Evolutionary conservation across 331 rosid genomes (phyloP), one percentile per base, ranked within the genome.

Genomic region (Quercus tomentella): DNA sequence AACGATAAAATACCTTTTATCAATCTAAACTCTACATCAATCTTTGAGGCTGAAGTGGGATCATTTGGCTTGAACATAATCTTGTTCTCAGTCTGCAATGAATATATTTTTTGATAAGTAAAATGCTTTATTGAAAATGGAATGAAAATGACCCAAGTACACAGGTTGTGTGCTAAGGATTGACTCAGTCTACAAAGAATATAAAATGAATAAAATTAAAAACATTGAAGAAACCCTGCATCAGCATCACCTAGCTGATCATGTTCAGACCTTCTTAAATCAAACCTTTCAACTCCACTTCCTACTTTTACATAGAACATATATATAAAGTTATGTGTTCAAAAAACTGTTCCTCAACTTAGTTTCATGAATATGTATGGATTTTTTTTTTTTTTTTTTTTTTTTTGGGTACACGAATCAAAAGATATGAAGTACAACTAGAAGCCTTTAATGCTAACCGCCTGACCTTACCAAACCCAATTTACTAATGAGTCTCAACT

Each of bases 61-160:
- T 95, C 97, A 22, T 84, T 90, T 3, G 99, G 90, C 77, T 56
- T 87, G 81, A 93, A 95, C 74, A 81, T 54, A 77, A 95, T 49
- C 81, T 86, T 93, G 15, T 80, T 75, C 74, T 25, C 89, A 55
- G 85, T 85, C 99, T 95, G 89, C 84, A 83, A 76, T 37, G 45
- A 37, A 37, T 37, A 37, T 37, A 2, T 37, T 7, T 37, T 37
- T 37, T 37, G 45, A 37, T 37, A 37, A 37, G 45, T 37, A 37
- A 37, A 37, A 37, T 37, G 12, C 12, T 37, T 7, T 8, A 37
- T 37, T 37, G 45, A 37, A 37, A 37, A 37, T 8, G 45, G 12
- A 37, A 37, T 37, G 45, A 37, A 37, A 37, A 37, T 8, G 45
- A 37, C 45, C 45, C 45, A 37, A 37, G 45, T 7, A 37, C 45